Evolutionary conservation across 345 rosid genomes (phyloP).

Genomic region (Carallia pectinifolia): DNA sequence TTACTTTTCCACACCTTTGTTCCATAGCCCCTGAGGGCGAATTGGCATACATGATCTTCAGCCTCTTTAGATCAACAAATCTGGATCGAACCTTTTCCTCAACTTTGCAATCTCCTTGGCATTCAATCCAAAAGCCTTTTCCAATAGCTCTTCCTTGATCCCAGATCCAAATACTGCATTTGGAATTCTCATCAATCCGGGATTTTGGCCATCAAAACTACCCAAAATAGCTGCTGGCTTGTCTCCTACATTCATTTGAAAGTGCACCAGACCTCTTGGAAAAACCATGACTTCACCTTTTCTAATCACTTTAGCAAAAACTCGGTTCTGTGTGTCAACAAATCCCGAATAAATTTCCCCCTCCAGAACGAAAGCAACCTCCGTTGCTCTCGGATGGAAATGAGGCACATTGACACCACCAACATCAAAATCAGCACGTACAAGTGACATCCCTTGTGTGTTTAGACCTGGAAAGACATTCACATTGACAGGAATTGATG

Average conservation of each 20-base stretch:
- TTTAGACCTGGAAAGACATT: conserved; percentile 69
- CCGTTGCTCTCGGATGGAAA: conserved; percentile 77
- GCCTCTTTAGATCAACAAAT: conserved; percentile 1
- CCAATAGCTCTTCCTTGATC: conserved; percentile 54
- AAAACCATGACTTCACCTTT: conserved; percentile 89
- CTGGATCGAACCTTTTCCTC: conserved; percentile 54
- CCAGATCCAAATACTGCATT: conserved; percentile 73
- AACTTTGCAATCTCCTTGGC: conserved; percentile 52
- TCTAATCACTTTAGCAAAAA: conserved; percentile 66
- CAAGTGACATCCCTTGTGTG: conserved; percentile 67
- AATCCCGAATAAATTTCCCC: conserved; percentile 78
- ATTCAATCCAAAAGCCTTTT: conserved; percentile 76
- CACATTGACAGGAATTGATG: conserved; percentile 55
- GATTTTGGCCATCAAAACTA: conserved; percentile 73
- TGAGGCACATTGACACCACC: conserved; percentile 76
- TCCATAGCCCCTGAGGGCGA: no score
- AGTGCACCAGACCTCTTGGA: conserved; percentile 73
- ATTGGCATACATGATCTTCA: not conserved
- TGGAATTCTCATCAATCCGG: conserved; percentile 62
- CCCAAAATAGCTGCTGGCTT: conserved; percentile 59
- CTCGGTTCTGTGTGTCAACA: conserved; percentile 53
- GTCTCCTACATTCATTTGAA: conserved; percentile 84
- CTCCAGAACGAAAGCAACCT: conserved; percentile 55
- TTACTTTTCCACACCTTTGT: no score
- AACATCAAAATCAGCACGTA: conserved; percentile 63